Conservation (phyloP, 169 alveolate species). For the Besnoitia besnoiti region DNA sequence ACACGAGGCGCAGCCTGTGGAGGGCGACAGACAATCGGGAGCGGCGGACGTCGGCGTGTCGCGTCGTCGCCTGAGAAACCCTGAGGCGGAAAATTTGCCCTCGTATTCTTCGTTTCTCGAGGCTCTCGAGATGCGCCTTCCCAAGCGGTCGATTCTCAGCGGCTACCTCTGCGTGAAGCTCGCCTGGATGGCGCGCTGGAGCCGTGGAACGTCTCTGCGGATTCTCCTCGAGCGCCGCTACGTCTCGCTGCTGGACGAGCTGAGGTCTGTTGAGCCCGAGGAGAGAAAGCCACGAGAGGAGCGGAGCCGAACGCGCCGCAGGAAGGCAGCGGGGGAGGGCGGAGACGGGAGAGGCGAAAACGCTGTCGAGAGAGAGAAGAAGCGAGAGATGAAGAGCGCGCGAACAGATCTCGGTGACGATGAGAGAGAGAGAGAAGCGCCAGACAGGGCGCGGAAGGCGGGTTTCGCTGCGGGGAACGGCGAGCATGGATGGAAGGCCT, state of each 20-base stretch:
- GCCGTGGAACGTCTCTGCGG: not conserved
- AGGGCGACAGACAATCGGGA: too few relatives aligned
- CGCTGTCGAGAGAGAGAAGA: not conserved
- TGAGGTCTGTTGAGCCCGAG: too few relatives aligned
- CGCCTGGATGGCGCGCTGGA: conserved; percentile 66
- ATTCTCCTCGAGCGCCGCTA: conserved; percentile 24
- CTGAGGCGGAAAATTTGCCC: too few relatives aligned
- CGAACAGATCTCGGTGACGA: not conserved
- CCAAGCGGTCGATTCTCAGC: conserved; percentile 29
- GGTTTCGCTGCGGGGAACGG: too few relatives aligned
- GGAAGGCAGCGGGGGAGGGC: not conserved
- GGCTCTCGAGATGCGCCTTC: not conserved
- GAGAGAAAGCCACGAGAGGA: not conserved
- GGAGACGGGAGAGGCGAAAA: not conserved
- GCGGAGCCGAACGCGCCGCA: not conserved
- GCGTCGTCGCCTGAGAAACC: too few relatives aligned
- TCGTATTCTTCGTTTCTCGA: not conserved
- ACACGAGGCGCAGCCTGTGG: too few relatives aligned
- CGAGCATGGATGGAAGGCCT: not conserved
- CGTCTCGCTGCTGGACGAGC: not conserved
- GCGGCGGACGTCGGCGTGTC: too few relatives aligned
- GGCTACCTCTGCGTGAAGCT: conserved; percentile 69
- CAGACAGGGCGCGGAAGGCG: too few relatives aligned
- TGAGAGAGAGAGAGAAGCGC: not conserved
- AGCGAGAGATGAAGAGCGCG: conserved; percentile 38